Conservation (phyloP, 495 filamentous ascomycete species). For the Beverwykella pulmonaria region DNA sequence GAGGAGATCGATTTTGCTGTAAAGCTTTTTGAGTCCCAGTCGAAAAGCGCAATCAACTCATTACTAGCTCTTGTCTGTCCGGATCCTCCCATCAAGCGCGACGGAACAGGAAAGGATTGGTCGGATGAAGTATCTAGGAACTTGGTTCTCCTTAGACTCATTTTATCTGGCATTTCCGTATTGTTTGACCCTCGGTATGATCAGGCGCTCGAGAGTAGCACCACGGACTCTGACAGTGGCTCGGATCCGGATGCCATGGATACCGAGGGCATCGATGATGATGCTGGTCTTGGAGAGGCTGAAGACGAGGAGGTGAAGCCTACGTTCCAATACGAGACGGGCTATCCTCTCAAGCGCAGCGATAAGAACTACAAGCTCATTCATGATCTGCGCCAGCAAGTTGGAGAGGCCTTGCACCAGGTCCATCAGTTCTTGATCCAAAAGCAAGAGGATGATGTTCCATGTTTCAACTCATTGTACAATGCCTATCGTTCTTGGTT, state of each 20-base stretch:
- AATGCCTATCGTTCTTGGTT: constrained; percentile 95
- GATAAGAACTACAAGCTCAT: constrained; percentile 69
- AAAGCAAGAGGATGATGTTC: constrained; percentile 92
- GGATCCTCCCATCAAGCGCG: constrained; percentile 81
- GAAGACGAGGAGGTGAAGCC: constrained; percentile 83
- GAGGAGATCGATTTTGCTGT: constrained; percentile 87
- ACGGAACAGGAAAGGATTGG: constrained; percentile 97
- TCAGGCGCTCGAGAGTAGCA: neutral
- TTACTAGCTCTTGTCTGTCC: constrained; percentile 76
- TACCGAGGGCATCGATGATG: constrained; percentile 47
- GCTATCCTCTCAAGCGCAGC: constrained; percentile 72
- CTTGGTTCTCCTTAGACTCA: constrained; percentile 78
- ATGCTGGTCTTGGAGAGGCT: constrained; percentile 65
- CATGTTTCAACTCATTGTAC: constrained; percentile 91
- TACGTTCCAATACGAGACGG: constrained; percentile 80
- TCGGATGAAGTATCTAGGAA: constrained; percentile 93
- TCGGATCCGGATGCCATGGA: constrained; percentile 54
- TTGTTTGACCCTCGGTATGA: constrained; percentile 79
- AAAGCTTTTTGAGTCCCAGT: constrained; percentile 80
- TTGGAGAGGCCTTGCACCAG: constrained; percentile 77
- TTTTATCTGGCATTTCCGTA: constrained; percentile 83
- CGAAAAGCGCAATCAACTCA: constrained; percentile 65
- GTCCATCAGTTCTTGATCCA: constrained; percentile 81
- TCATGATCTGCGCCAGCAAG: constrained; percentile 75
- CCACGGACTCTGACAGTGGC: constrained; percentile 33